A percentile compares a stretch with the other conserved stretches of the same genome.
These are phyloP conservation scores for Isoetes taiwanensis DNA, from an alignment of 75 land plant genomes.

Conservation along the genomic window DNA sequence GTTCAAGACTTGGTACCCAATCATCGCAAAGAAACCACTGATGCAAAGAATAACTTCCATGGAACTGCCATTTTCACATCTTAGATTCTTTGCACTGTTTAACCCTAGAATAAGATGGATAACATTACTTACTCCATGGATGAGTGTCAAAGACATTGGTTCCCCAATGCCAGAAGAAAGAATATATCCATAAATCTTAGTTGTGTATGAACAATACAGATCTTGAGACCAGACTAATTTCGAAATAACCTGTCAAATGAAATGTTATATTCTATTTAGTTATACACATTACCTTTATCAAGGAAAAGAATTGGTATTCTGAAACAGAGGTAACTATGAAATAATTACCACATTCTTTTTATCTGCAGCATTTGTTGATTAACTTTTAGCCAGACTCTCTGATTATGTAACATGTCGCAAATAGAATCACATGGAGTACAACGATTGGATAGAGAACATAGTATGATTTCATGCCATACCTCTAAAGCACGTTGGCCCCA, in stretches of 20 bases:
- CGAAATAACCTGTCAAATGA: slow-evolving; percentile 42
- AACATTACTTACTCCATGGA: slow-evolving; percentile 60
- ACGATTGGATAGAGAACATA: no score
- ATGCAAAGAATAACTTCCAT: slow-evolving; percentile 77
- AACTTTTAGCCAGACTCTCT: no score
- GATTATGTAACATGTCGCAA: no score
- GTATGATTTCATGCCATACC: slow-evolving; percentile 23
- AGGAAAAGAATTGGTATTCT: neutral
- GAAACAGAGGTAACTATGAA: neutral
- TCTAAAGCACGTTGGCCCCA: slow-evolving; percentile 70
- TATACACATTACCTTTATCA: neutral
- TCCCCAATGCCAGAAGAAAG: slow-evolving; percentile 19
- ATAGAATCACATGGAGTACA: no score
- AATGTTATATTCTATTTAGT: neutral
- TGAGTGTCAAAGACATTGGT: slow-evolving; percentile 40
- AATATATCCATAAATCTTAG: slow-evolving; percentile 79
- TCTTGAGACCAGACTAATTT: slow-evolving; percentile 44
- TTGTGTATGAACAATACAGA: slow-evolving; percentile 77
- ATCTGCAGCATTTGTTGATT: neutral
- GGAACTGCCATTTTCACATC: slow-evolving; percentile 35
- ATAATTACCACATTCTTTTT: neutral
- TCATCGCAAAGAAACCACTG: slow-evolving; percentile 81
- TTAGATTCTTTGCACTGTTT: neutral
- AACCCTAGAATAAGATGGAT: neutral
- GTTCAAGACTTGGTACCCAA: slow-evolving; percentile 82